Evolutionary conservation across 2,329 filamentous ascomycete genomes (phyloP).

Genomic region (Penicillium sp.): DNA sequence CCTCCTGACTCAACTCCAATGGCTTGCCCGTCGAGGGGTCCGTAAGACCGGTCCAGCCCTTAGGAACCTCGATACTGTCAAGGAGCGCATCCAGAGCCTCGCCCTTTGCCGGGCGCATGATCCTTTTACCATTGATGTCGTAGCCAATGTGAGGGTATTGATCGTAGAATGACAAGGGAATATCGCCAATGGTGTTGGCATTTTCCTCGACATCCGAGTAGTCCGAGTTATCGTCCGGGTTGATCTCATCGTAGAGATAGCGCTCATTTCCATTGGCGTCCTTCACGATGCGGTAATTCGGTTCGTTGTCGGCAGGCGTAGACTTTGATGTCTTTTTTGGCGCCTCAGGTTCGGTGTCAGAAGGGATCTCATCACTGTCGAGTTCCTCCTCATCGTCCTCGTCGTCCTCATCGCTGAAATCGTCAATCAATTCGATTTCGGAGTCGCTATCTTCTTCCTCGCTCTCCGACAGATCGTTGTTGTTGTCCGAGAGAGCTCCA

Average conservation of each 20-base stretch:
- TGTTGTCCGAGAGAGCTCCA: conserved; percentile 45
- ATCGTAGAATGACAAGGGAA: conserved; percentile 93
- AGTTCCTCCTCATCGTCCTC: conserved; percentile 52
- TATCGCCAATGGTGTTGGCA: conserved; percentile 91
- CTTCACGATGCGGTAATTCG: conserved; percentile 64
- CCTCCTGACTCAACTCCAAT: conserved; percentile 80
- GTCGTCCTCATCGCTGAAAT: conserved; percentile 52
- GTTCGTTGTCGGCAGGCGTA: conserved; percentile 30
- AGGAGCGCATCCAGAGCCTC: conserved; percentile 90
- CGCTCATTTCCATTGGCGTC: conserved; percentile 90
- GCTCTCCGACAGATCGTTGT: conserved; percentile 39
- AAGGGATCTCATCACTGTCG: conserved; percentile 55
- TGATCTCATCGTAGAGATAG: conserved; percentile 91
- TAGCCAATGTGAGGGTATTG: conserved; percentile 98
- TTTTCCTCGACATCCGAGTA: conserved; percentile 80
- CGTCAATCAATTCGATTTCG: conserved; percentile 59
- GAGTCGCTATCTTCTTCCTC: conserved; percentile 44
- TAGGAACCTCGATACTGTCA: conserved; percentile 94
- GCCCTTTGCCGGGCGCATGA: conserved; percentile 91
- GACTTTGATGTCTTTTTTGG: conserved; percentile 36
- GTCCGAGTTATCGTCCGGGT: conserved; percentile 94
- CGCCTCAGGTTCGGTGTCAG: conserved; percentile 46
- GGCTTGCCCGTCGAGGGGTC: conserved; percentile 94
- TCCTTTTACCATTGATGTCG: conserved; percentile 97
- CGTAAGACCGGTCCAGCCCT: conserved; percentile 95